A percentile compares a stretch with the other conserved stretches of the same genome.
Evolutionary conservation across 2,329 filamentous ascomycete species (phyloP).

Genomic region (Capronia epimyces): DNA sequence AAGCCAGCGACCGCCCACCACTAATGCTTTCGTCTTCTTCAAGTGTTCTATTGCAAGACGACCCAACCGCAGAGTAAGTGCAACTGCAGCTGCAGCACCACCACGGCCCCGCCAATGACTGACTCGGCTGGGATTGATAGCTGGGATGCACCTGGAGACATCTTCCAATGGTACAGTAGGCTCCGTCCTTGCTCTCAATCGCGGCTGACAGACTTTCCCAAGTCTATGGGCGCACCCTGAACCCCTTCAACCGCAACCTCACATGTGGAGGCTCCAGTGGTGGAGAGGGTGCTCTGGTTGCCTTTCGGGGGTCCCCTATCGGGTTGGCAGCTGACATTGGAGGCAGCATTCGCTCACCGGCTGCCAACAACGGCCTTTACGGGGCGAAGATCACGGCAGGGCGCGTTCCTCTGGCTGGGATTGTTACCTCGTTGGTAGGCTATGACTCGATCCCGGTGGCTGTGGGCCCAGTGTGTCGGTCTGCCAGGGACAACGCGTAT

Average conservation of each 20-base stretch:
- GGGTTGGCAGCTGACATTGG: slow-evolving; percentile 59
- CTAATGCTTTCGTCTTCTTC: slow-evolving; percentile 36
- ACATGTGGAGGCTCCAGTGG: slow-evolving; percentile 61
- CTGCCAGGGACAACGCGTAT: slow-evolving; percentile 35
- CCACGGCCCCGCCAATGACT: not conserved
- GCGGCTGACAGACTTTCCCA: slow-evolving; percentile 50
- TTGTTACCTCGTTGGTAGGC: slow-evolving; percentile 38
- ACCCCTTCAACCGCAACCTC: slow-evolving; percentile 55
- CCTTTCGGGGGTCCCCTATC: slow-evolving; percentile 53
- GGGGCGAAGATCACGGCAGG: slow-evolving; percentile 49
- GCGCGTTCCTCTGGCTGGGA: slow-evolving; percentile 46
- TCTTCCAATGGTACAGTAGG: not conserved
- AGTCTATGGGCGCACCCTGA: slow-evolving; percentile 54
- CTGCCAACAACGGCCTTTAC: slow-evolving; percentile 48
- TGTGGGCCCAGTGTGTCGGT: slow-evolving; percentile 35
- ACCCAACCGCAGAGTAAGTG: slow-evolving; percentile 44
- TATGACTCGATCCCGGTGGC: slow-evolving; percentile 44
- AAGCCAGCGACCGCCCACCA: no score
- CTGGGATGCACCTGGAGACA: not conserved
- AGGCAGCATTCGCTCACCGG: slow-evolving; percentile 41
- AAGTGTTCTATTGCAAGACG: slow-evolving; percentile 39
- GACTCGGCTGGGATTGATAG: not conserved
- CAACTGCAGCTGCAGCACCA: slow-evolving; percentile 32
- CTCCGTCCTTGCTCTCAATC: slow-evolving; percentile 1
- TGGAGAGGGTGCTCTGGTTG: slow-evolving; percentile 57